phyloP scores from a whole-genome alignment of 305 asterid genomes.

The Plantago rigida region DNA sequence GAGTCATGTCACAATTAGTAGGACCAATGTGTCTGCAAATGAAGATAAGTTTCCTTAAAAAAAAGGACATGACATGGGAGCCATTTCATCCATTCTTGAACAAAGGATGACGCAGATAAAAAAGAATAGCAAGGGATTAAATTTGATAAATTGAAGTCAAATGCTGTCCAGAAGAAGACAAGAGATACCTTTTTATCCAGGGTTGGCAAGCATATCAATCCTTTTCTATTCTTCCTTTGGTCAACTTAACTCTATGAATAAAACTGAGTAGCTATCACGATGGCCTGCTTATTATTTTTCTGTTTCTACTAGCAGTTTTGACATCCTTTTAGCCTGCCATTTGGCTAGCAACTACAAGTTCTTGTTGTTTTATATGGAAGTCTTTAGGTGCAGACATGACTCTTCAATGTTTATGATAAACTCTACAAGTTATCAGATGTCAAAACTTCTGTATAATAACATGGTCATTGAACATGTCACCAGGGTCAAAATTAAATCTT shows the following conservation, averaged over 20 bases:
- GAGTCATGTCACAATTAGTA: conserved; percentile 16
- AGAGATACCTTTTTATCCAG: conserved; percentile 28
- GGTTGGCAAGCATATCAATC: conserved; percentile 22
- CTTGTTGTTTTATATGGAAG: too few species aligned
- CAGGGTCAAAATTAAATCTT: too few species aligned
- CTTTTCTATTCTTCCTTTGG: conserved; percentile 22
- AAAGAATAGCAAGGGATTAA: not conserved
- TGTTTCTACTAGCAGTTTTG: not conserved
- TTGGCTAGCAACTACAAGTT: not conserved
- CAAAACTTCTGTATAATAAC: too few species aligned
- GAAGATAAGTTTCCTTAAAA: not conserved
- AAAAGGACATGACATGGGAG: conserved; percentile 25
- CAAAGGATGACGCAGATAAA: conserved; percentile 10
- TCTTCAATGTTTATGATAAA: too few species aligned
- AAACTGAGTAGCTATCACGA: conserved; percentile 32
- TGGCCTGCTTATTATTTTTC: conserved; percentile 30
- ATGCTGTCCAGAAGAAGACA: conserved; percentile 32
- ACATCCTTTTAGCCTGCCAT: not conserved
- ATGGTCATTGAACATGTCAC: too few species aligned
- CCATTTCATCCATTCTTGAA: conserved; percentile 24
- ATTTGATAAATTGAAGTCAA: conserved; percentile 33
- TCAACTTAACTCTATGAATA: conserved; percentile 21
- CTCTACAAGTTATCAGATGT: too few species aligned
- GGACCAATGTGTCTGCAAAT: not conserved
- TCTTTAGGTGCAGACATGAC: not conserved